A percentile compares a stretch with the other conserved stretches of the same genome.
These are phyloP conservation scores for Suillus weaverae DNA, from an alignment of 768 basidiomycete species.

Conservation along the genomic window DNA sequence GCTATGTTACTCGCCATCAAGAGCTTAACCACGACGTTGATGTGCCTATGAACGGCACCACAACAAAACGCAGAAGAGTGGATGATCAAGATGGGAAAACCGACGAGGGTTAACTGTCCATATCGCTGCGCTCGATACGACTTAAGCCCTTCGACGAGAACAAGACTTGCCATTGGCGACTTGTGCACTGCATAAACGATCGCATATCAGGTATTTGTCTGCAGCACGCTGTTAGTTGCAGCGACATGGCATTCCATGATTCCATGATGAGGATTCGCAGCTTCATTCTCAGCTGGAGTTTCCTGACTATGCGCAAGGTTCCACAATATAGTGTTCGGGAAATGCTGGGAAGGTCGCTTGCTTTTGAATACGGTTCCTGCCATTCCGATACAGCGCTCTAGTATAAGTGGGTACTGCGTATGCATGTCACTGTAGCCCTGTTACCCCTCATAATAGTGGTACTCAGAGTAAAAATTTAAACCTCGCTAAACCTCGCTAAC, in stretches of 20 bases:
- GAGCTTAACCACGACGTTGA: conserved; percentile 4
- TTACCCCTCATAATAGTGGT: not conserved
- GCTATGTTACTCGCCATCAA: conserved; percentile 34
- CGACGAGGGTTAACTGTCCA: not conserved
- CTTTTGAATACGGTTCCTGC: not conserved
- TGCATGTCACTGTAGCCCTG: not conserved
- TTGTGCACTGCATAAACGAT: not conserved
- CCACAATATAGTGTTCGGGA: not conserved
- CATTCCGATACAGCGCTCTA: not conserved
- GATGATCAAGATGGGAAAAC: conserved; percentile 6
- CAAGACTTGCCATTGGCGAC: not conserved
- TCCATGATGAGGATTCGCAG: not conserved
- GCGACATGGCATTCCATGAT: not conserved
- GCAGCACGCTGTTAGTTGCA: not conserved
- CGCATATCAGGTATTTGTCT: not conserved
- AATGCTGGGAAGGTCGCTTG: not conserved
- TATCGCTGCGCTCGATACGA: not conserved
- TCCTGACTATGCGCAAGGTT: not conserved
- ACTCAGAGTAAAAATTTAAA: too few species aligned
- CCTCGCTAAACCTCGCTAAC: too few species aligned
- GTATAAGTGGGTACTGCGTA: not conserved
- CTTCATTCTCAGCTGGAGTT: not conserved
- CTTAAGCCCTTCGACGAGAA: not conserved
- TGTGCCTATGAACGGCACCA: conserved; percentile 1
- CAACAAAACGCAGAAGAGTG: not conserved